A percentile compares a stretch with the other conserved stretches of the same genome.
Evolutionary conservation across 1,284 basidiomycete genomes (phyloP).

Genomic region (Athelia psychrophila): DNA sequence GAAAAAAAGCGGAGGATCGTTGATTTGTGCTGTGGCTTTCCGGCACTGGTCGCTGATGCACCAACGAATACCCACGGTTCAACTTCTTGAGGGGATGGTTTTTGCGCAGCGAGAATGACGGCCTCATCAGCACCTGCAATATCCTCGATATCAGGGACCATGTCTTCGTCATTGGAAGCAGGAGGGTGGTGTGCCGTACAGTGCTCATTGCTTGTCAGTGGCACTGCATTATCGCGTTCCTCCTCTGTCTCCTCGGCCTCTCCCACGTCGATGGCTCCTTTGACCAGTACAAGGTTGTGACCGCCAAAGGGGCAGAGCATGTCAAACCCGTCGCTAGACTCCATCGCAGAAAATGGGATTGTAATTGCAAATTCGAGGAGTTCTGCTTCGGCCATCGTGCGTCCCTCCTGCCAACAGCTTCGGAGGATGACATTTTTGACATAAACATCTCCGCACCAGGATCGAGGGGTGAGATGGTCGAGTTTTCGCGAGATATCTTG

Average conservation of each 20-base stretch:
- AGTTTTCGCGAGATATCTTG: neutral
- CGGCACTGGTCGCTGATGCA: neutral
- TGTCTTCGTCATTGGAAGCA: neutral
- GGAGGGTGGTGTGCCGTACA: neutral
- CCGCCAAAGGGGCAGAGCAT: neutral
- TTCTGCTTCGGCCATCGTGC: neutral
- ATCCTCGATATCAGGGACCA: neutral
- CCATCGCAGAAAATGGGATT: neutral
- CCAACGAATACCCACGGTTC: neutral
- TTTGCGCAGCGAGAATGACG: neutral
- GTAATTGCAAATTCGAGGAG: neutral
- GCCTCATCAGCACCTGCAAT: neutral
- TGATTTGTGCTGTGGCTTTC: constrained; percentile 1
- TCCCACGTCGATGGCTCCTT: neutral
- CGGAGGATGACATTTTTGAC: neutral
- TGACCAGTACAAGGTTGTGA: neutral
- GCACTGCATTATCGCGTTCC: neutral
- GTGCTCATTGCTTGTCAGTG: neutral
- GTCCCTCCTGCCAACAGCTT: neutral
- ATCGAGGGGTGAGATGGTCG: neutral
- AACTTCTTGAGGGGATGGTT: neutral
- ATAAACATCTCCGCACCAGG: neutral
- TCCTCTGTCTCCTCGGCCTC: neutral
- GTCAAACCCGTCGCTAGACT: neutral
- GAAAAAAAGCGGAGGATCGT: neutral